These are phyloP conservation scores for Zygotorulaspora florentina DNA, from an alignment of 805 yeast genomes.

Conservation along the genomic window DNA sequence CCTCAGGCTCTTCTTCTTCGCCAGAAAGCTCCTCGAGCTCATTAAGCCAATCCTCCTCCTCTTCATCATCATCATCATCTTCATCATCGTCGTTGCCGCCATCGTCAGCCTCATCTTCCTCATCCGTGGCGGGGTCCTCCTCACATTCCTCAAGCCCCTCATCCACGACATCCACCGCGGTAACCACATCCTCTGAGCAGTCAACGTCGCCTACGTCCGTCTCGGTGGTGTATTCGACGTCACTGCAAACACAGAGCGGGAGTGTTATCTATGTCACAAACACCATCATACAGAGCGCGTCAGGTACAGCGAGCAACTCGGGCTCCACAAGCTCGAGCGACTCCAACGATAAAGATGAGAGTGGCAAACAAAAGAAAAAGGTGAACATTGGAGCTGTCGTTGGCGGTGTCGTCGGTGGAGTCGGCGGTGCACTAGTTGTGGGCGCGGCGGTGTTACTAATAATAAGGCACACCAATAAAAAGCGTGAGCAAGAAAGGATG, in stretches of 20 bases:
- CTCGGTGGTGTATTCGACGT: conserved; percentile 23
- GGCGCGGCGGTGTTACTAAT: conserved; percentile 39
- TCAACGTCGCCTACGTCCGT: conserved; percentile 5
- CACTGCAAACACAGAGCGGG: conserved; percentile 30
- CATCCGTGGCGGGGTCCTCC: conserved; percentile 22
- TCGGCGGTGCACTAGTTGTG: conserved; percentile 43
- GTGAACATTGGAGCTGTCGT: conserved; percentile 52
- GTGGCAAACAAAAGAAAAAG: conserved; percentile 16
- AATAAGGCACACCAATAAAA: conserved; percentile 37
- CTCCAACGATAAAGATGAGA: conserved; percentile 4
- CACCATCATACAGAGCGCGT: conserved; percentile 22
- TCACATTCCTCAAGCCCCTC: conserved; percentile 19
- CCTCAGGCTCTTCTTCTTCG: conserved; percentile 5
- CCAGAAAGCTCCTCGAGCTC: no score
- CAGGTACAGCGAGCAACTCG: conserved; percentile 9
- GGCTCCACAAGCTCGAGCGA: conserved; percentile 12
- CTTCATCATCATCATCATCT: conserved; percentile 18
- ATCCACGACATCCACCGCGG: conserved; percentile 23
- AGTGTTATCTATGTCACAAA: conserved; percentile 29
- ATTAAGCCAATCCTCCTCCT: conserved; percentile 8
- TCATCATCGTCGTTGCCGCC: conserved; percentile 25
- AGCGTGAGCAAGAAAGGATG: conserved; percentile 44
- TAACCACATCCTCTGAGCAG: conserved; percentile 8
- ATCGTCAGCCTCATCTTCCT: conserved; percentile 13
- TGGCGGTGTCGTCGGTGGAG: conserved; percentile 59